These are phyloP conservation scores for Xylaria telfairii DNA, from an alignment of 495 filamentous ascomycete species.

Conservation along the genomic window DNA sequence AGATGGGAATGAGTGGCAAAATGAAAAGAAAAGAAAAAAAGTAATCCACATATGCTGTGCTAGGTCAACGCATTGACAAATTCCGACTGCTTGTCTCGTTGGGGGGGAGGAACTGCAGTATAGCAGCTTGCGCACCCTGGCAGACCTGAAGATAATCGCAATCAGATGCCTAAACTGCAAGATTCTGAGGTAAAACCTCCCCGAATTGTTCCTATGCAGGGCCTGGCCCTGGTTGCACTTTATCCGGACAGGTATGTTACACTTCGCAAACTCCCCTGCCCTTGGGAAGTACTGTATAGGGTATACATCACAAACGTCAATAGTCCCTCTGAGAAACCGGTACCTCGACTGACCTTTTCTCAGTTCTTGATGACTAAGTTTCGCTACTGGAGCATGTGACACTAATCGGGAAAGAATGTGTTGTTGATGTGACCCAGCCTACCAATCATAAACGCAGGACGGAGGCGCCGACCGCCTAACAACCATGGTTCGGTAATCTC, in stretches of 20 bases:
- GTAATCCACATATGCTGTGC: not conserved
- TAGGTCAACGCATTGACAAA: constrained; percentile 1
- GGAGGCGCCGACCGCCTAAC: not conserved
- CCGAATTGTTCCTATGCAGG: not conserved
- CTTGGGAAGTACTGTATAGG: not conserved
- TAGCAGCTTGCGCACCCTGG: not conserved
- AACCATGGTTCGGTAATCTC: not conserved
- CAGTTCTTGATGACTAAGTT: not conserved
- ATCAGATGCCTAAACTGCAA: not conserved
- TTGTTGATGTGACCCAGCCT: not conserved
- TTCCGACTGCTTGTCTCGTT: not conserved
- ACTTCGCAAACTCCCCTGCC: constrained; percentile 11
- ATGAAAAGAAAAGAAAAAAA: constrained; percentile 2
- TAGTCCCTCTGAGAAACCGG: not conserved
- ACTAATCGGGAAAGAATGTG: not conserved
- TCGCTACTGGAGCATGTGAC: not conserved
- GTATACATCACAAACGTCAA: not conserved
- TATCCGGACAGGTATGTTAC: not conserved
- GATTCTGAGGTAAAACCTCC: not conserved
- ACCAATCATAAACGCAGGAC: not conserved
- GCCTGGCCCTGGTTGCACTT: not conserved
- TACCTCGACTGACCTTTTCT: not conserved
- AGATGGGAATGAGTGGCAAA: constrained; percentile 8
- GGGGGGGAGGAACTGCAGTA: not conserved
- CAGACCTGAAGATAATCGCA: not conserved